These are phyloP conservation scores for Crepidotus variabilis DNA, from an alignment of 768 basidiomycete genomes.

Conservation along the genomic window DNA sequence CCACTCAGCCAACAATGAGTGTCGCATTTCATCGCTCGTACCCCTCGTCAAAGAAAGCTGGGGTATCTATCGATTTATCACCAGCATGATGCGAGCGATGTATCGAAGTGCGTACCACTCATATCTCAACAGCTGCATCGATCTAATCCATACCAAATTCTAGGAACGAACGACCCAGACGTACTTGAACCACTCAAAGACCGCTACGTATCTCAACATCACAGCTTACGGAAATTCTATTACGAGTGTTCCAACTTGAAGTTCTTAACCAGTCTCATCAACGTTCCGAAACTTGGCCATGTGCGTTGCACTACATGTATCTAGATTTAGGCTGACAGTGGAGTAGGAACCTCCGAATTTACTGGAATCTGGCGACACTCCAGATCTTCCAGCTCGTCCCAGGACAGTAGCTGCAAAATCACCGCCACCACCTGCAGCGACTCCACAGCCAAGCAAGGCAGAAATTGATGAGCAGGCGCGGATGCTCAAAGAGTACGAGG, in stretches of 20 bases:
- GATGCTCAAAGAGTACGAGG: slow-evolving; percentile 94
- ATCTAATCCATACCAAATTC: not conserved
- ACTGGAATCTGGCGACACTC: slow-evolving; percentile 74
- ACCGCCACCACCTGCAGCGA: slow-evolving; percentile 63
- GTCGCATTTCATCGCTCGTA: slow-evolving; percentile 92
- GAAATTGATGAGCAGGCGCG: slow-evolving; percentile 88
- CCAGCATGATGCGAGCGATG: slow-evolving; percentile 98
- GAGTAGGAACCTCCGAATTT: slow-evolving; percentile 93
- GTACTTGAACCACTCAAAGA: slow-evolving; percentile 85
- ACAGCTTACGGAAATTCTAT: slow-evolving; percentile 94
- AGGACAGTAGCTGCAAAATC: slow-evolving; percentile 50
- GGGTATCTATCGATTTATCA: slow-evolving; percentile 98
- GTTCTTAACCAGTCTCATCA: slow-evolving; percentile 95
- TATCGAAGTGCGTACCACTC: slow-evolving; percentile 64
- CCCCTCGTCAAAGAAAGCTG: slow-evolving; percentile 98
- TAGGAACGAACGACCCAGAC: slow-evolving; percentile 87
- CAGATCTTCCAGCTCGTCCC: slow-evolving; percentile 83
- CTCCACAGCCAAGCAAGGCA: slow-evolving; percentile 65
- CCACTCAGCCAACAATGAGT: slow-evolving; percentile 91
- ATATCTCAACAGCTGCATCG: slow-evolving; percentile 4
- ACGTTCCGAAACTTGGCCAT: slow-evolving; percentile 95
- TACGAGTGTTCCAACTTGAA: slow-evolving; percentile 99
- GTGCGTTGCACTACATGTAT: slow-evolving; percentile 35
- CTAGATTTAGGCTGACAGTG: slow-evolving; percentile 1
- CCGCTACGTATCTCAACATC: slow-evolving; percentile 88